Conservation (phyloP, 768 basidiomycete genomes). For the Udeniomyces megalosporus region DNA sequence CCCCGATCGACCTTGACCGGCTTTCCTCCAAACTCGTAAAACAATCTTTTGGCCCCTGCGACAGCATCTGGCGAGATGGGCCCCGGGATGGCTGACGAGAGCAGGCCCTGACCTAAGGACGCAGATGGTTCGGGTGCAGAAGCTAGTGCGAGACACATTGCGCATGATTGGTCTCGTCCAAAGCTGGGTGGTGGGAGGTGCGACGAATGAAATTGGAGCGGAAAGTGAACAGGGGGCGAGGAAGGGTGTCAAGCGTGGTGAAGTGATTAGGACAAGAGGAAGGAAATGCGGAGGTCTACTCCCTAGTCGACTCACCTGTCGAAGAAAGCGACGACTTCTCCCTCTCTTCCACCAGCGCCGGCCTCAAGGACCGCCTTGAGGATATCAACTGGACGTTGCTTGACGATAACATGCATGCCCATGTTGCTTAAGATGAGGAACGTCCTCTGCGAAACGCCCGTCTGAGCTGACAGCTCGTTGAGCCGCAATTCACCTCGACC, state of each 20-base stretch:
- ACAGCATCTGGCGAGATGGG: constrained; percentile 35
- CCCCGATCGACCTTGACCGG: constrained; percentile 35
- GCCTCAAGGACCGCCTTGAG: constrained; percentile 67
- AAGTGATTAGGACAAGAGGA: background rate
- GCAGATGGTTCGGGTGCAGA: constrained; percentile 30
- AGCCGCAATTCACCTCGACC: constrained; percentile 20
- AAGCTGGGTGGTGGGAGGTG: constrained; percentile 40
- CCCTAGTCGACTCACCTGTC: constrained; percentile 61
- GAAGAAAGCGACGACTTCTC: constrained; percentile 68
- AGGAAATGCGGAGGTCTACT: constrained; percentile 18
- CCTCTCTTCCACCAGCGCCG: constrained; percentile 21
- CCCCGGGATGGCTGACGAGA: background rate
- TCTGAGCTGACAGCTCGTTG: constrained; percentile 71
- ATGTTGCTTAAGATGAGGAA: constrained; percentile 81
- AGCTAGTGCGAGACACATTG: constrained; percentile 75
- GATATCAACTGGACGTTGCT: constrained; percentile 71
- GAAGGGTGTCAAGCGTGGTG: too few relatives aligned
- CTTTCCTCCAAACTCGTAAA: constrained; percentile 34
- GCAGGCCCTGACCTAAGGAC: background rate
- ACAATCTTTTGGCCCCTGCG: constrained; percentile 20
- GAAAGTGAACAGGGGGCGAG: background rate
- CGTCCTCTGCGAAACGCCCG: constrained; percentile 53
- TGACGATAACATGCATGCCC: constrained; percentile 62
- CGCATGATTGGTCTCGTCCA: constrained; percentile 78
- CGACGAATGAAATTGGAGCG: background rate